These are phyloP conservation scores for Solanum aculeatissimum DNA, from an alignment of 305 asterid species.

Conservation along the genomic window DNA sequence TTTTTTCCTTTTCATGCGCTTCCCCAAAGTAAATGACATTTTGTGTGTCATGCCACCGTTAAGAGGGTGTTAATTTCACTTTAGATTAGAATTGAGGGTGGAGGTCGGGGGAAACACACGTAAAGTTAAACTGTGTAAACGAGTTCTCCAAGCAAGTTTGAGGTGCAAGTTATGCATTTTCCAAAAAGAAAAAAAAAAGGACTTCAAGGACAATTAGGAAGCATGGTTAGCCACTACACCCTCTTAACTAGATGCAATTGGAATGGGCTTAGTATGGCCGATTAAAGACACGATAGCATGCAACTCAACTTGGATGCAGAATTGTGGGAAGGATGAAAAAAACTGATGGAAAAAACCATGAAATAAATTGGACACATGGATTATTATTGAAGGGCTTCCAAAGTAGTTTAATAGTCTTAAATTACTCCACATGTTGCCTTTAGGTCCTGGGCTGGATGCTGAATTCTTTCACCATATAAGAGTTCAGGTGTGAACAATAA, in stretches of 20 bases:
- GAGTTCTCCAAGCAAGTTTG: not conserved
- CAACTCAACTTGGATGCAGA: not conserved
- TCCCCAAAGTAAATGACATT: not conserved
- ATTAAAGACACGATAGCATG: not conserved
- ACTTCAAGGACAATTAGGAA: not conserved
- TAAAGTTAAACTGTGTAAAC: not conserved
- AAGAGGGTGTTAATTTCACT: too few species aligned
- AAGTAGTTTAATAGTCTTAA: not conserved
- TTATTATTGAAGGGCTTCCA: not conserved
- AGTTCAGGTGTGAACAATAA: not conserved
- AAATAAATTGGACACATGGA: not conserved
- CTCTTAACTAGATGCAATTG: not conserved
- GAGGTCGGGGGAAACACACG: too few species aligned
- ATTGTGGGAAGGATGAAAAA: not conserved
- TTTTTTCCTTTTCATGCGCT: not conserved
- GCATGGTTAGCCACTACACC: not conserved
- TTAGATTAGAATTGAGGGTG: too few species aligned
- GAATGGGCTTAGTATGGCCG: not conserved
- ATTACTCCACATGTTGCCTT: not conserved
- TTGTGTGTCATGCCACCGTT: not conserved
- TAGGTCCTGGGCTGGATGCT: not conserved
- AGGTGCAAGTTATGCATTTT: not conserved
- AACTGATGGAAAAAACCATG: not conserved
- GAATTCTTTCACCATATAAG: not conserved
- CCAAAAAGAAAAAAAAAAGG: not conserved